These are phyloP conservation scores for Dipteronia sinensis DNA, from an alignment of 345 rosid genomes.

Conservation along the genomic window DNA sequence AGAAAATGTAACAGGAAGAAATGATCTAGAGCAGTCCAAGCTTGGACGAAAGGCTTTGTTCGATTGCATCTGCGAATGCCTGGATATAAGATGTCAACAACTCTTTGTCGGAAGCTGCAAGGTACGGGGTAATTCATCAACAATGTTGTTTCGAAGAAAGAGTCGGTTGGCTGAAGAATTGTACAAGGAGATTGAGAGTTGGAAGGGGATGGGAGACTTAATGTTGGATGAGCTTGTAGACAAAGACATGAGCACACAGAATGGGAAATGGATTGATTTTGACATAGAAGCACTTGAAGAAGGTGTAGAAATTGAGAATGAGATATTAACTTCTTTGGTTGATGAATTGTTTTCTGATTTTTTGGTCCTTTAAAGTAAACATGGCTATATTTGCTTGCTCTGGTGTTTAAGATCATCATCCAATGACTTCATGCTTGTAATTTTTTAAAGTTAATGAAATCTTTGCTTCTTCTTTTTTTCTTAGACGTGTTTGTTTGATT, in stretches of 20 bases:
- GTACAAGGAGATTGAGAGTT: conserved; percentile 48
- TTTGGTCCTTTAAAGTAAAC: conserved; percentile 5
- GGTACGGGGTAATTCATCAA: conserved; percentile 39
- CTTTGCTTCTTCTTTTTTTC: neutral
- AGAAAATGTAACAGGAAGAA: conserved; percentile 19
- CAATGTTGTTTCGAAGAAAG: conserved; percentile 40
- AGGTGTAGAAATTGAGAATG: conserved; percentile 62
- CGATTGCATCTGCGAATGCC: conserved; percentile 53
- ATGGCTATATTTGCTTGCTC: neutral
- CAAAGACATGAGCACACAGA: conserved; percentile 62
- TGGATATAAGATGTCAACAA: conserved; percentile 40
- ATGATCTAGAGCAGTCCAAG: conserved; percentile 42
- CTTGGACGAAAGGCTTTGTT: conserved; percentile 55
- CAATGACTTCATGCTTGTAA: neutral
- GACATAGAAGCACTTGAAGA: conserved; percentile 63
- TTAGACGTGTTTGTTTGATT: too few species aligned
- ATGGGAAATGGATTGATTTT: conserved; percentile 80
- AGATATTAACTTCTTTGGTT: conserved; percentile 58
- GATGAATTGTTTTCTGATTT: conserved; percentile 74
- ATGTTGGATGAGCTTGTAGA: conserved; percentile 87
- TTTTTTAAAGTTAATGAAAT: neutral
- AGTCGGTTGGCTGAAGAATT: conserved; percentile 64
- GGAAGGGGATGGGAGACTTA: conserved; percentile 60
- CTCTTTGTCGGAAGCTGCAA: conserved; percentile 49
- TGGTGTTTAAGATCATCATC: neutral